Base-by-base conservation (phyloP, 345 rosid species). In the Odontarrhena argentea region DNA sequence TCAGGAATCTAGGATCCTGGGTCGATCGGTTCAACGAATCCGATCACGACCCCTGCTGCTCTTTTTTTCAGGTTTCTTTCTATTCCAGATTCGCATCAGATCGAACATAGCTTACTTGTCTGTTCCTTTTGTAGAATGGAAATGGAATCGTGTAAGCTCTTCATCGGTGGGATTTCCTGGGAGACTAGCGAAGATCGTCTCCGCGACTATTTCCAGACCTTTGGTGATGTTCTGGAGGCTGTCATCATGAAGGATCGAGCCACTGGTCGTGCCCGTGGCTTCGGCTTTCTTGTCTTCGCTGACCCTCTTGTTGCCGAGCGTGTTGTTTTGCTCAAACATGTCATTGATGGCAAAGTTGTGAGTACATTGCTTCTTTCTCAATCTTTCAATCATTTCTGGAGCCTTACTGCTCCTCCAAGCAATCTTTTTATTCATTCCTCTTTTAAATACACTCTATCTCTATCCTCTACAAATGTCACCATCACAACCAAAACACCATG, bases 131-230 rank as follows among this genome's bases (percentile, higher is more conserved):
- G 57, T 67, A 85, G 88, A 76, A 86, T 85, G 87, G 87, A 86
- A 71, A 83, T 85, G 92, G 98, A 92, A 76, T 84, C 79, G 45
- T 91, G 93, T 65, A 89, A 89, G 82, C 85, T 92, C 15, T 92
- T 92, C 75, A 73, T 92, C 35, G 98, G 98, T 73, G 98, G 98
- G 74, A 86, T 92, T 68, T 87, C 96, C 5, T 89, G 98, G 96
- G 96, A 90, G 74, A 89, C 96, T 3, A 87, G 82, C 63, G 98
- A 92, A 82, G 91, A 87, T 32, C 86, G 91, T 68, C 86, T 92
- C 7, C 85, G 89, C 40, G 86, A 87, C 55, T 92, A 92, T 80
- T 92, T 92, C 63, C 86, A 75, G 68, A 70, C 74, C 35, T 92
- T 86, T 71, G 98, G 96, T 42, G 91, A 86, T 53, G 92, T 92